Conservation (phyloP, 2,329 filamentous ascomycete genomes). For the Nannizziopsis barbatae region DNA sequence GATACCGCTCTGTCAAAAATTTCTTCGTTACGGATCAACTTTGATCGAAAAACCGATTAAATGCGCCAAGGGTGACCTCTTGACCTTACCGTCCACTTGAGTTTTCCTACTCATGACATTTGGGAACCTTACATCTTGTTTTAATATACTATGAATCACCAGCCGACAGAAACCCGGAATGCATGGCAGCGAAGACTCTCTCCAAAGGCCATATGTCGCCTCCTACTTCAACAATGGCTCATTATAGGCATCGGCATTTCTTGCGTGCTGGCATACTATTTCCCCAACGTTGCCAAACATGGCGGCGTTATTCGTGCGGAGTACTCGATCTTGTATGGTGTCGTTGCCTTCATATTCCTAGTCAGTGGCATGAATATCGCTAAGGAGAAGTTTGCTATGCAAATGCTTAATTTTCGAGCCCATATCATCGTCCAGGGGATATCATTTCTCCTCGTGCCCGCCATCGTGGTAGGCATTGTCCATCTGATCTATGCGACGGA, state of each 20-base stretch:
- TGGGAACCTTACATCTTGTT: too few species aligned
- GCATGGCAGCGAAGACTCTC: neutral
- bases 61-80: too few species aligned
- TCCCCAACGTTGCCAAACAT: constrained; percentile 42
- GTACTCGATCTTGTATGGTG: constrained; percentile 52
- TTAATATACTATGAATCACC: neutral
- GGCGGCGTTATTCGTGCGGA: constrained; percentile 32
- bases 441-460: constrained; percentile 56
- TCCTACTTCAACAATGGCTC: constrained; percentile 50
- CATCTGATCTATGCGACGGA: constrained; percentile 42
- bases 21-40: neutral
- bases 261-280: constrained; percentile 44
- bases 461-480: constrained; percentile 48
- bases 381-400: constrained; percentile 48
- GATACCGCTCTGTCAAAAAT: too few species aligned
- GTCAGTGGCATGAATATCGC: constrained; percentile 60
- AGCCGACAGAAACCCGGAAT: neutral
- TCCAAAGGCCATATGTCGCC: constrained; percentile 8
- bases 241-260: constrained; percentile 49
- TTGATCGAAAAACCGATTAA: neutral
- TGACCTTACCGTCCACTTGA: too few species aligned
- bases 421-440: constrained; percentile 57
- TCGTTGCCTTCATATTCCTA: constrained; percentile 58
- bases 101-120: too few species aligned
- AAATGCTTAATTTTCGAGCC: constrained; percentile 55